Evolutionary conservation across 2,329 filamentous ascomycete genomes (phyloP), one percentile per base, ranked within the genome.

Genomic region (Blastomyces gilchristii): DNA sequence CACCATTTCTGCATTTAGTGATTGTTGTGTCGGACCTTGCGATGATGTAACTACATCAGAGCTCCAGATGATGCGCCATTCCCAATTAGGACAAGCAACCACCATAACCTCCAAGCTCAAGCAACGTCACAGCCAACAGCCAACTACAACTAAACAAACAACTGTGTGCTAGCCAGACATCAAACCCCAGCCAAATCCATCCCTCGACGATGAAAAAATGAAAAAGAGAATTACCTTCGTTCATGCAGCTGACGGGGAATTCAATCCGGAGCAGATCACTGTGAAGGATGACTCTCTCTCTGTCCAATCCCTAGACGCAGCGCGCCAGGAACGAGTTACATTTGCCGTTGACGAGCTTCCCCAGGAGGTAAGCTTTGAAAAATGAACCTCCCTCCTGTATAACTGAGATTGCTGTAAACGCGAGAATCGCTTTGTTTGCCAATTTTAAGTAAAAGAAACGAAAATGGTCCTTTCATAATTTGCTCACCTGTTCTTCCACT

Each of bases 301-400:
- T 2, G 76, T 95, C 61, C 79, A 79, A 1, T 82, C 81, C 2
- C 73, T 94, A 52, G 75, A 83, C 60, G 88, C 88, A 25, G 85
- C 85, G 16, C 87, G 90, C 67, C 90, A 97, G 75, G 89, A 94
- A 72, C 85, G 88, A 64, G 76, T 93, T 68, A 96, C 90, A 0
- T 76, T 94, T 65, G 81, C 83, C 47, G 77, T 91, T 25, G 80
- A 86, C 58, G 90, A 96, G 77, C 81, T 97, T 50, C 88, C 91
- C 4, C 71, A 76, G 18, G 86, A 90, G 74, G 83, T 86, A 75
- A 61, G 62, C 47, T 53, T 34, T 9, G 28, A 31, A 28, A 52
- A 5, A 18, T 4, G n/a, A 50, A 43, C 8, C 22, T 9, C 50
- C 50, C 11, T 53, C 18, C 25, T 12, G 22, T 22, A 31, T 16